phyloP scores from a whole-genome alignment of 106 monocot genomes.

The Chionographis japonica region DNA sequence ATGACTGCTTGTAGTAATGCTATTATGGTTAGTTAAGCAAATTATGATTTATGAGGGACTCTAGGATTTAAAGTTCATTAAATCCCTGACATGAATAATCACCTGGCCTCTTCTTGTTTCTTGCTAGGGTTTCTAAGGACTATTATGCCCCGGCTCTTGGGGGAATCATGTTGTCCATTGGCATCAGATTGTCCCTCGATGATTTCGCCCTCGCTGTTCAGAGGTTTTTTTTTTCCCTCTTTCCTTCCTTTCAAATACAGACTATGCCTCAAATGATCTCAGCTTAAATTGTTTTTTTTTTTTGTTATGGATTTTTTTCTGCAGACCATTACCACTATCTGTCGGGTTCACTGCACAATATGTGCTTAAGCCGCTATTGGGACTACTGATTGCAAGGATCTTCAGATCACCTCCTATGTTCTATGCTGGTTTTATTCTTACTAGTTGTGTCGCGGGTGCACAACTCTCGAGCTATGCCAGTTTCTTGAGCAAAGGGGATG shows the following conservation, averaged over 20 bases:
- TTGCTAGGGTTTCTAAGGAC: constrained; percentile 88
- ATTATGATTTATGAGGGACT: background rate
- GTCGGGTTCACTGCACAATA: constrained; percentile 91
- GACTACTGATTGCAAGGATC: constrained; percentile 67
- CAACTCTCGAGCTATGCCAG: constrained; percentile 98
- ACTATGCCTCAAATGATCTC: constrained; percentile 3
- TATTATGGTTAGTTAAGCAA: background rate
- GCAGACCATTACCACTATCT: constrained; percentile 82
- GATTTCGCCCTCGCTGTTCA: constrained; percentile 91
- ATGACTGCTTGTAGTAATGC: background rate
- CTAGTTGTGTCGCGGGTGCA: constrained; percentile 91
- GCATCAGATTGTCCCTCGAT: constrained; percentile 80
- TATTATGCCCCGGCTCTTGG: constrained; percentile 98
- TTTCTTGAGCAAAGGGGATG: constrained; percentile 95
- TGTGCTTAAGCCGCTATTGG: constrained; percentile 79
- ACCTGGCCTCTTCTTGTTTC: background rate
- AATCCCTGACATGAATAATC: background rate
- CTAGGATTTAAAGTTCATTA: background rate
- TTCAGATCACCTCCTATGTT: constrained; percentile 75
- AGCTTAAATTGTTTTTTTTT: constrained; percentile 1
- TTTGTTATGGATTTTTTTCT: constrained; percentile 8
- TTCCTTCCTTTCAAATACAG: background rate
- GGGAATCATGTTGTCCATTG: constrained; percentile 98
- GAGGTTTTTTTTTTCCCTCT: constrained; percentile 39
- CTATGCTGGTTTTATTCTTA: constrained; percentile 95